Evolutionary conservation across 2,329 filamentous ascomycete genomes (phyloP), one percentile per base, ranked within the genome.

Genomic region (Nemania diffusa): DNA sequence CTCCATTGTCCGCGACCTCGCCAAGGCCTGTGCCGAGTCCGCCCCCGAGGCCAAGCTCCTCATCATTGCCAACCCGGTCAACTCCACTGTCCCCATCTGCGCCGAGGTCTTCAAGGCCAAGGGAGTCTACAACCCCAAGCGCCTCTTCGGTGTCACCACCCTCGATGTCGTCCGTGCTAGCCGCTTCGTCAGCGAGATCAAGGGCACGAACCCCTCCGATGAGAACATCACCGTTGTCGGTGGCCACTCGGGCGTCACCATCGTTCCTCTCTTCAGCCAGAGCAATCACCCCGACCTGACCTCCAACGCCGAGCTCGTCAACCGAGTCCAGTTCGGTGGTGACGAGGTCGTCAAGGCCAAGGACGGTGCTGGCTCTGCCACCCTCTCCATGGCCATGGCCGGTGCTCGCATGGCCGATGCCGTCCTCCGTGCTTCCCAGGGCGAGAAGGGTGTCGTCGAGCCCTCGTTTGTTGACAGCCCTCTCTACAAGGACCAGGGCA

Each of bases 321-420:
- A 94, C 83, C 94, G 96, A 81, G 96, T 98, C 79, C 95, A 98
- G 87, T 98, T 98, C 82, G 95, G 96, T 83, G 95, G 95, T 87
- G 95, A 98, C 82, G 95, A 98, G 90, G 95, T 98, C 75, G 95
- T 98, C 85, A 89, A 97, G 90, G 96, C 95, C 84, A 98, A 98
- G 92, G 94, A 95, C 80, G 96, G 95, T 83, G 94, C 94, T 78
- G 95, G 95, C 77, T 97, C 94, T 75, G 95, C 95, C 80, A 98
- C 95, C 72, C 92, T 98, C 76, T 97, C 94, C 85, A 99, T 99
- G 95, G 95, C 95, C 79, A 95, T 97, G 89, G 95, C 95, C 74
- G 95, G 95, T 81, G 88, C 88, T 79, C 88, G 88, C 82, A 86
- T 90, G 83, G 93, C 96, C 76, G 94, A 98, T 87, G 93, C 92